phyloP scores from a whole-genome alignment of 352 stramenopile genomes.

The Phytophthora rubi region DNA sequence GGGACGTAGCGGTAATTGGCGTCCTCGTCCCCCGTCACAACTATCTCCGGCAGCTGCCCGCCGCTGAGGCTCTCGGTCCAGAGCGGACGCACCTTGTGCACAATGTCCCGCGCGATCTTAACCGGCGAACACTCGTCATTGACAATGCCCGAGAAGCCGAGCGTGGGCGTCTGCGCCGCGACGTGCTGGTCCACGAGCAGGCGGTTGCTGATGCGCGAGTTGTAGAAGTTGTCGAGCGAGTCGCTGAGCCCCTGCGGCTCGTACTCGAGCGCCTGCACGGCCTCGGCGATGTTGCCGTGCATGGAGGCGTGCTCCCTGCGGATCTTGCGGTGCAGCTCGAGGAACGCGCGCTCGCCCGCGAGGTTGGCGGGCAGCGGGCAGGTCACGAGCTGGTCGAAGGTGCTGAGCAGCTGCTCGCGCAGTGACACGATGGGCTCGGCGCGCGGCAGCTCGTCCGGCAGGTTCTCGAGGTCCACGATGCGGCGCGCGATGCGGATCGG shows the following conservation, averaged over 20 bases:
- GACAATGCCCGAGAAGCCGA: conserved; percentile 72
- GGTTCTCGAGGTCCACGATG: conserved; percentile 86
- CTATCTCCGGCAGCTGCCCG: conserved; percentile 62
- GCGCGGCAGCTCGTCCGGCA: conserved; percentile 70
- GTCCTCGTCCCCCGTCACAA: conserved; percentile 52
- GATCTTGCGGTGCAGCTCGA: conserved; percentile 65
- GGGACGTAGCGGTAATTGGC: conserved; percentile 83
- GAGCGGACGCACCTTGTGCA: conserved; percentile 57
- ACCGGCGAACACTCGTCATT: conserved; percentile 72
- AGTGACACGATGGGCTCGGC: conserved; percentile 66
- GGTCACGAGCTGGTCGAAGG: conserved; percentile 78
- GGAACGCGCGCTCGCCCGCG: conserved; percentile 59
- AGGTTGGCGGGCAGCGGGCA: conserved; percentile 66
- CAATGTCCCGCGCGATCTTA: conserved; percentile 63
- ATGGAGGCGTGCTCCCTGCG: conserved; percentile 71
- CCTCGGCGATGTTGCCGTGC: conserved; percentile 73
- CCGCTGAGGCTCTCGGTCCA: conserved; percentile 61
- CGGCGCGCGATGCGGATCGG: conserved; percentile 81
- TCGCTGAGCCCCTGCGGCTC: conserved; percentile 61
- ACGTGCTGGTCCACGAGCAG: conserved; percentile 87
- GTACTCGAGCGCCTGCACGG: conserved; percentile 60
- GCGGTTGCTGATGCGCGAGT: conserved; percentile 83
- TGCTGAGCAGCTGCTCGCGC: conserved; percentile 66
- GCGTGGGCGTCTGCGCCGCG: conserved; percentile 58
- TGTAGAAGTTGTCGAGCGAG: conserved; percentile 86